phyloP scores from a whole-genome alignment of 495 filamentous ascomycete species.

The Haplographium delicatum region DNA sequence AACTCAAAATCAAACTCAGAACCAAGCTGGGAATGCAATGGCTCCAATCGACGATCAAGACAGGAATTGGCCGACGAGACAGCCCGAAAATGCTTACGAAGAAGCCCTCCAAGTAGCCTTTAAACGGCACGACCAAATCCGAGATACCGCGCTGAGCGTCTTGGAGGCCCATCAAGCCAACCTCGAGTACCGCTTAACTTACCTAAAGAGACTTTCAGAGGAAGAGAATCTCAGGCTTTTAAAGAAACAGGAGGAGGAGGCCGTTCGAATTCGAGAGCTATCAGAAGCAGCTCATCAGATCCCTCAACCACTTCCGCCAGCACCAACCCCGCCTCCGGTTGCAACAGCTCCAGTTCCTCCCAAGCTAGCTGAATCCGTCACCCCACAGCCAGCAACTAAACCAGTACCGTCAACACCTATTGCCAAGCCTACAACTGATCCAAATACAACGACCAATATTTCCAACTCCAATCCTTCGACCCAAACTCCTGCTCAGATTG shows the following conservation, averaged over 20 bases:
- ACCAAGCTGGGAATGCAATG: no score
- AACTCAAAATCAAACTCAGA: no score
- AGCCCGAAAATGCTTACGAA: background rate
- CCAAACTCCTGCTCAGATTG: no score
- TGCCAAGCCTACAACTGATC: no score
- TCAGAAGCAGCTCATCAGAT: constrained; percentile 30
- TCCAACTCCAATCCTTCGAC: no score
- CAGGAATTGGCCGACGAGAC: background rate
- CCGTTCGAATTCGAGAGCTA: constrained; percentile 36
- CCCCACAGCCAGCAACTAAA: background rate
- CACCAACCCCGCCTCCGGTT: constrained; percentile 31
- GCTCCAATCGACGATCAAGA: background rate
- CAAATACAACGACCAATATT: no score
- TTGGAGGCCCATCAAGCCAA: constrained; percentile 39
- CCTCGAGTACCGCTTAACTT: constrained; percentile 40
- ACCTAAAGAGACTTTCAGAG: constrained; percentile 39
- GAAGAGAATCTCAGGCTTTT: constrained; percentile 46
- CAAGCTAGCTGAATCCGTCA: background rate
- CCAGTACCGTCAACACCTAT: no score
- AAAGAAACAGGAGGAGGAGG: constrained; percentile 34
- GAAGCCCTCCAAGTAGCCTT: background rate
- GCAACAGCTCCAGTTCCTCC: background rate
- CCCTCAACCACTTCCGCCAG: constrained; percentile 33
- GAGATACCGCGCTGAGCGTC: constrained; percentile 51
- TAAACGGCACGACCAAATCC: constrained; percentile 46